Evolutionary conservation across 768 basidiomycete species (phyloP).

Genomic region (Macrocybe gigantea): DNA sequence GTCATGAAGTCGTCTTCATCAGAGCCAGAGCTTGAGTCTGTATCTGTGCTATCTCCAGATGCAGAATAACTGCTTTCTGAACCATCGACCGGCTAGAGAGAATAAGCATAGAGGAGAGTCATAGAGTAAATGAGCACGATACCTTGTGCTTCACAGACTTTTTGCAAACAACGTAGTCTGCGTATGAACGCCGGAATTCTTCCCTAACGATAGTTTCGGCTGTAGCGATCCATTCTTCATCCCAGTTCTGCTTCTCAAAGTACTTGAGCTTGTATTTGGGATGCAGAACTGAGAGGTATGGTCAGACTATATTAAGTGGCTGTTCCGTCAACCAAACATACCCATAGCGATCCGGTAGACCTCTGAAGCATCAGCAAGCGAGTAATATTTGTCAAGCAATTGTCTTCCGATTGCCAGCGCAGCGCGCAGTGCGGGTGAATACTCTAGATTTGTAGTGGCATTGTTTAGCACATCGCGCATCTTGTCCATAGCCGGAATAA

Average conservation of each 20-base stretch:
- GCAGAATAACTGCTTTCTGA: too few species aligned
- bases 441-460: slow-evolving; percentile 1
- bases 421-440: slow-evolving; percentile 9
- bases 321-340: slow-evolving; percentile 14
- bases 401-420: slow-evolving; percentile 14
- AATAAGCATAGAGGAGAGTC: background rate
- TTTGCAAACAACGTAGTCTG: background rate
- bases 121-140: background rate
- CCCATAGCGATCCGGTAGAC: slow-evolving; percentile 22
- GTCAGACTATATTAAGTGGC: background rate
- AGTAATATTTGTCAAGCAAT: slow-evolving; percentile 22
- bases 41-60: too few species aligned
- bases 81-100: too few species aligned
- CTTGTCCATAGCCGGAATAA: slow-evolving; percentile 32
- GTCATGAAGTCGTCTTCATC: slow-evolving; percentile 8
- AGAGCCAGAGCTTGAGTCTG: background rate
- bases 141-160: background rate
- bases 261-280: slow-evolving; percentile 27
- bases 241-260: slow-evolving; percentile 20
- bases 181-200: slow-evolving; percentile 9
- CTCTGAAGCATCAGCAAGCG: slow-evolving; percentile 15
- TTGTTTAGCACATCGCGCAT: slow-evolving; percentile 15
- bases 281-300: slow-evolving; percentile 21
- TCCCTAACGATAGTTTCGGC: slow-evolving; percentile 13
- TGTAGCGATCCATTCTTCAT: slow-evolving; percentile 16